These are phyloP conservation scores for Leishmania guyanensis DNA, from an alignment of 208 protist genomes.

Conservation along the genomic window DNA sequence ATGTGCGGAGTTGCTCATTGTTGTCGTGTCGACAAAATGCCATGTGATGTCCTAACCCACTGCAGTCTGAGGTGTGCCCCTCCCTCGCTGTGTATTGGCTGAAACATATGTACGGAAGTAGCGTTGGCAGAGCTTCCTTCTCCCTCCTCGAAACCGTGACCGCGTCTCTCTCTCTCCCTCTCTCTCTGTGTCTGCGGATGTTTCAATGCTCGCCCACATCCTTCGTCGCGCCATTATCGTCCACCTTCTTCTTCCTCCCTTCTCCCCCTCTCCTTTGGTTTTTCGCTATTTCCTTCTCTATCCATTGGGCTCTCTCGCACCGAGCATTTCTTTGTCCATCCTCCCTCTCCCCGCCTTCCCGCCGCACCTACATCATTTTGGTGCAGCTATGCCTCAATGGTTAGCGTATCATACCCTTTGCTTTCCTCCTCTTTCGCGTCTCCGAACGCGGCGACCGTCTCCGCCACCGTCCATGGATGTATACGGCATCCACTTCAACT, in stretches of 20 bases:
- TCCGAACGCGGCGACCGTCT: neutral
- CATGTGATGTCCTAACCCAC: neutral
- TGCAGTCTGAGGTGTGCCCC: neutral
- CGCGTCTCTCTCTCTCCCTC: neutral
- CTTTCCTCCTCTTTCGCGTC: neutral
- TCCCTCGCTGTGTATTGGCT: neutral
- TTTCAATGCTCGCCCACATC: neutral
- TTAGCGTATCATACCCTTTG: neutral
- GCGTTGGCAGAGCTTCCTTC: neutral
- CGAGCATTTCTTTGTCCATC: neutral
- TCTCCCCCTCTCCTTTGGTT: neutral
- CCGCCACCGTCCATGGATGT: neutral
- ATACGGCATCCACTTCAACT: neutral
- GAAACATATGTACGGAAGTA: neutral
- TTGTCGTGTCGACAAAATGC: neutral
- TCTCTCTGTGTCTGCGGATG: neutral
- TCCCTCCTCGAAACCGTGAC: neutral
- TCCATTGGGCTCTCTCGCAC: neutral
- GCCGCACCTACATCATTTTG: too few species aligned
- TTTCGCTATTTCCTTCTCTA: neutral
- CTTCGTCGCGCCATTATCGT: neutral
- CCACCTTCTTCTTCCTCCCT: neutral
- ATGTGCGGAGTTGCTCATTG: neutral
- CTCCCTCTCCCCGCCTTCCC: neutral
- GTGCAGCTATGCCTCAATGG: conserved; percentile 1